These are phyloP conservation scores for Physcomitrellopsis africana DNA, from an alignment of 225 moss, liverwort and hornwort genomes.

Conservation along the genomic window DNA sequence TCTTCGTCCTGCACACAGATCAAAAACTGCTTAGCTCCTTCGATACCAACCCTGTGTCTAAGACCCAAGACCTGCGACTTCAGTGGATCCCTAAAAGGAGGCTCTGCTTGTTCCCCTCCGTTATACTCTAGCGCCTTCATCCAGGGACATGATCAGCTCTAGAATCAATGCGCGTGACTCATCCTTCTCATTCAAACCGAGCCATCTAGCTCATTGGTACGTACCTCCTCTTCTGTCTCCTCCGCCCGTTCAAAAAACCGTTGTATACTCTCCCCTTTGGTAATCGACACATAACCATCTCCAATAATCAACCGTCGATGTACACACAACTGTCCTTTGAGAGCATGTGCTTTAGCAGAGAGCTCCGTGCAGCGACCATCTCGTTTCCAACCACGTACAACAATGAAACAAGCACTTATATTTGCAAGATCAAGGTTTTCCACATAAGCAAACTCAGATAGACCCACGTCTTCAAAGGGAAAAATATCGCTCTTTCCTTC, in stretches of 20 bases:
- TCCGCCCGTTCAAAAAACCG: constrained; percentile 98
- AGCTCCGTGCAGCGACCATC: constrained; percentile 90
- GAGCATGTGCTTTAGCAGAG: constrained; percentile 93
- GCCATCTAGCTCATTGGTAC: neutral
- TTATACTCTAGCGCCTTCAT: constrained; percentile 13
- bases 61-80: constrained; percentile 1
- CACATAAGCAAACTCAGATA: constrained; percentile 82
- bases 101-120: neutral
- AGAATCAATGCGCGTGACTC: no score
- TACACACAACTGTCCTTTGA: constrained; percentile 96
- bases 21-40: constrained; percentile 23
- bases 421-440: constrained; percentile 87
- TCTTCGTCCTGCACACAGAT: constrained; percentile 84
- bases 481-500: constrained; percentile 95
- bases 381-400: constrained; percentile 92
- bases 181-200: neutral
- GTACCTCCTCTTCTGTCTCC: constrained; percentile 99
- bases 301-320: constrained; percentile 98
- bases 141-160: neutral
- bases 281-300: constrained; percentile 95
- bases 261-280: constrained; percentile 98
- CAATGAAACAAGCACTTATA: constrained; percentile 84
- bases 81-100: neutral
- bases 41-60: neutral
- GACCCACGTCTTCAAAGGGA: constrained; percentile 94